phyloP scores from a whole-genome alignment of 1,284 basidiomycete genomes.

The Ceratobasidium sp. region DNA sequence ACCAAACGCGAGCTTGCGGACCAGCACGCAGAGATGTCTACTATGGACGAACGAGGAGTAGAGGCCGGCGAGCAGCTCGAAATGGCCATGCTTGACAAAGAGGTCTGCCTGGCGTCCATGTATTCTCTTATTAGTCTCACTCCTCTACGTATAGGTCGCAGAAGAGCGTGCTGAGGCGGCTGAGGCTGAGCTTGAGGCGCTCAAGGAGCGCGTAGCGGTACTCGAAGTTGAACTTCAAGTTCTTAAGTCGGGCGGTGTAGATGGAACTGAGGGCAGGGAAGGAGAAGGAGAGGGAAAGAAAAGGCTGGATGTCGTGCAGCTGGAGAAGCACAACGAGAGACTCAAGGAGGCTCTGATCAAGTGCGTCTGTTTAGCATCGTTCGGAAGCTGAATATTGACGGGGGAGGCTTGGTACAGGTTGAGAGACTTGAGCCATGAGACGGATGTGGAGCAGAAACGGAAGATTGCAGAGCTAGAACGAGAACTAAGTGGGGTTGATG shows the following conservation, averaged over 20 bases:
- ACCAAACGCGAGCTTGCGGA: slow-evolving; percentile 75
- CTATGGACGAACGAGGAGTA: slow-evolving; percentile 69
- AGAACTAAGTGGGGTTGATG: slow-evolving; percentile 77
- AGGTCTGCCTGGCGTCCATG: slow-evolving; percentile 57
- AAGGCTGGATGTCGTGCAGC: slow-evolving; percentile 85
- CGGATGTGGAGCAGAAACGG: slow-evolving; percentile 83
- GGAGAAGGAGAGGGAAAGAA: slow-evolving; percentile 62
- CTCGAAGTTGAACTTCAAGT: slow-evolving; percentile 87
- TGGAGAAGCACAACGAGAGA: slow-evolving; percentile 96
- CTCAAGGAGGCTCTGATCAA: slow-evolving; percentile 93
- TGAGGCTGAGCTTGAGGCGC: slow-evolving; percentile 78
- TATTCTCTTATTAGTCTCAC: background rate
- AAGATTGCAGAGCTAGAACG: slow-evolving; percentile 90
- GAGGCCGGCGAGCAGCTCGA: slow-evolving; percentile 92
- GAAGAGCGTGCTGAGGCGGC: slow-evolving; percentile 91
- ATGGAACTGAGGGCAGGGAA: slow-evolving; percentile 53
- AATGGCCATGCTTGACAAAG: slow-evolving; percentile 95
- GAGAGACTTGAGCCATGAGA: slow-evolving; percentile 88
- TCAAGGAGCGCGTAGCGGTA: slow-evolving; percentile 82
- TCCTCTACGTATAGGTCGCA: slow-evolving; percentile 63
- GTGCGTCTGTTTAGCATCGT: slow-evolving; percentile 57
- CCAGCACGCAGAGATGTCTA: slow-evolving; percentile 67
- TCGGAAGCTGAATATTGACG: background rate
- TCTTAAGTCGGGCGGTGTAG: slow-evolving; percentile 65
- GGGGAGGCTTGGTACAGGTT: slow-evolving; percentile 61